phyloP scores from a whole-genome alignment of 2,329 filamentous ascomycete species.

The Talaromyces marneffei region DNA sequence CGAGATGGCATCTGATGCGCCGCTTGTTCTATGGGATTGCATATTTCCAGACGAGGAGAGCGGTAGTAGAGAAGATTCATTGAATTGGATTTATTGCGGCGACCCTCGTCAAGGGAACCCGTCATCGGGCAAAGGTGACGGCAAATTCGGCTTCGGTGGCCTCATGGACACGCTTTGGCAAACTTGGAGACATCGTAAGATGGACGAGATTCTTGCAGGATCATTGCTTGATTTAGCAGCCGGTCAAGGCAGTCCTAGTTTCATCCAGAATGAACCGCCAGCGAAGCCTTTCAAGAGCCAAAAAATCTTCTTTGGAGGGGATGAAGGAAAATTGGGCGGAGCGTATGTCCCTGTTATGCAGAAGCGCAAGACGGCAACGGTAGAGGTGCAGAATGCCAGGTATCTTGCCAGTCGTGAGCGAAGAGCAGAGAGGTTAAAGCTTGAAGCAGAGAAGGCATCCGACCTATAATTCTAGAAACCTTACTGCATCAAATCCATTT shows the following conservation, averaged over 20 bases:
- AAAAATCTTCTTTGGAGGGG: conserved; percentile 55
- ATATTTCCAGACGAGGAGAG: conserved; percentile 62
- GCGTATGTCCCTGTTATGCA: conserved; percentile 54
- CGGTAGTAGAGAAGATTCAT: conserved; percentile 50
- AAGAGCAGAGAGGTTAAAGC: conserved; percentile 27
- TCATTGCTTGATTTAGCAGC: conserved; percentile 63
- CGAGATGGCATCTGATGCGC: conserved; percentile 82
- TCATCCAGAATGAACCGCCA: conserved; percentile 22
- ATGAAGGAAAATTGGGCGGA: conserved; percentile 50
- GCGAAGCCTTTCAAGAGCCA: conserved; percentile 36
- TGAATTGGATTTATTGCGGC: conserved; percentile 75
- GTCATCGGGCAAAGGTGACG: conserved; percentile 44
- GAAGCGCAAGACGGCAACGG: conserved; percentile 51
- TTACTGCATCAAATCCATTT: background rate
- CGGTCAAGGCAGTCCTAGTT: conserved; percentile 33
- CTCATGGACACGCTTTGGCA: conserved; percentile 74
- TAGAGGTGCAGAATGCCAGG: conserved; percentile 58
- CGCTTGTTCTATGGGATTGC: conserved; percentile 94
- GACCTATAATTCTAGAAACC: background rate
- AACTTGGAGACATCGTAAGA: conserved; percentile 75
- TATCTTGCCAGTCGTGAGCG: conserved; percentile 45
- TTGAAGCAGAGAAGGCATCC: conserved; percentile 18
- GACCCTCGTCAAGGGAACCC: conserved; percentile 48
- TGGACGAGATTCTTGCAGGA: conserved; percentile 79
- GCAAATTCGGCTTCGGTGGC: conserved; percentile 60